Percentiles rank a stretch among this genome's conserved stretches.
Conservation (phyloP, 805 yeast genomes). For the Ogataea dorogensis region DNA sequence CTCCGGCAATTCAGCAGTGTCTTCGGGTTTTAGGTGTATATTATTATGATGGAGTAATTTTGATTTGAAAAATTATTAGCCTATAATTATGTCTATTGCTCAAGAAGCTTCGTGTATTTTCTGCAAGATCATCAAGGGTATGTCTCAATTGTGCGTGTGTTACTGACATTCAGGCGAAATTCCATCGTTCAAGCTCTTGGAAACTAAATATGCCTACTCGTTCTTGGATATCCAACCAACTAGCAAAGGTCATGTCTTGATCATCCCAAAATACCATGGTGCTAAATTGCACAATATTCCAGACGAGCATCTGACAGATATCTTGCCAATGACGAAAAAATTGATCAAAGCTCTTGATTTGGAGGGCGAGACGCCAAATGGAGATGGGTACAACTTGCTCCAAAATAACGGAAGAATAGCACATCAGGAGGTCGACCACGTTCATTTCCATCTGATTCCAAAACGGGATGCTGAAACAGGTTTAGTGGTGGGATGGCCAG, state of each 20-base stretch:
- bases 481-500: slow-evolving; percentile 93
- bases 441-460: slow-evolving; percentile 95
- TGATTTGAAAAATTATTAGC: slow-evolving; percentile 6
- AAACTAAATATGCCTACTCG: slow-evolving; percentile 77
- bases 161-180: slow-evolving; percentile 65
- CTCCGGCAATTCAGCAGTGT: slow-evolving; percentile 37
- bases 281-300: slow-evolving; percentile 90
- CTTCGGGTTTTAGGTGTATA: slow-evolving; percentile 37
- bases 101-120: slow-evolving; percentile 73
- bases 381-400: slow-evolving; percentile 79
- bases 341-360: slow-evolving; percentile 70
- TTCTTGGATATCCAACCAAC: slow-evolving; percentile 94
- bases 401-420: slow-evolving; percentile 96
- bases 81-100: slow-evolving; percentile 30
- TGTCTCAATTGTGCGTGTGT: slow-evolving; percentile 28
- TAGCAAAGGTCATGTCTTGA: slow-evolving; percentile 80
- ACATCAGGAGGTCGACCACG: slow-evolving; percentile 94
- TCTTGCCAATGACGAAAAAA: slow-evolving; percentile 86
- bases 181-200: slow-evolving; percentile 87
- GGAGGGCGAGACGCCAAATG: slow-evolving; percentile 59
- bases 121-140: slow-evolving; percentile 88
- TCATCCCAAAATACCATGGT: slow-evolving; percentile 93
- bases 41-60: slow-evolving; percentile 2
- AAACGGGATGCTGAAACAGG: slow-evolving; percentile 75
- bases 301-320: slow-evolving; percentile 82